Conservation (phyloP, 2,329 filamentous ascomycete species). For the Botrytis galanthina region DNA sequence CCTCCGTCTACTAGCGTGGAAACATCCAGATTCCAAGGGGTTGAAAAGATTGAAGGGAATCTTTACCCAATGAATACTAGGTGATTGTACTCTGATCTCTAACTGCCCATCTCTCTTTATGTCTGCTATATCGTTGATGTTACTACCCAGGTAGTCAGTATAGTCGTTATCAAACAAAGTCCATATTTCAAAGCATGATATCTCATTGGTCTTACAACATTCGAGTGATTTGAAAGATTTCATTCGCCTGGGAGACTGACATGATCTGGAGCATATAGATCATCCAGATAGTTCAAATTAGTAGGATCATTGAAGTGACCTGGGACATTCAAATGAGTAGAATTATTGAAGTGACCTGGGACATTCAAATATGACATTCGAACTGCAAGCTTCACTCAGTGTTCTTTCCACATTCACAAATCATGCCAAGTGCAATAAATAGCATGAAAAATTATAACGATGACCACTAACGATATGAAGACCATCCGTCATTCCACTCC, state of each 20-base stretch:
- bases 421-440: neutral
- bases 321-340: neutral
- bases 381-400: neutral
- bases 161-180: neutral
- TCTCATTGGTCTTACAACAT: neutral
- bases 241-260: neutral
- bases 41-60: neutral
- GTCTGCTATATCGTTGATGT: neutral
- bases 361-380: neutral
- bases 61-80: neutral
- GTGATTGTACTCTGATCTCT: neutral
- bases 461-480: neutral
- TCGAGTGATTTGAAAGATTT: neutral
- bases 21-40: neutral
- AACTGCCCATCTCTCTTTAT: neutral
- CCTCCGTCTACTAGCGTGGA: neutral
- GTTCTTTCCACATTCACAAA: neutral
- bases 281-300: neutral
- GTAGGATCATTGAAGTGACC: neutral
- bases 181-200: neutral
- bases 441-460: neutral
- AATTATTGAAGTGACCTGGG: neutral
- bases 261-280: neutral
- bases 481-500: neutral
- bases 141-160: neutral